phyloP scores from a whole-genome alignment of 2,329 filamentous ascomycete species.

The Aureobasidium leucospermi region DNA sequence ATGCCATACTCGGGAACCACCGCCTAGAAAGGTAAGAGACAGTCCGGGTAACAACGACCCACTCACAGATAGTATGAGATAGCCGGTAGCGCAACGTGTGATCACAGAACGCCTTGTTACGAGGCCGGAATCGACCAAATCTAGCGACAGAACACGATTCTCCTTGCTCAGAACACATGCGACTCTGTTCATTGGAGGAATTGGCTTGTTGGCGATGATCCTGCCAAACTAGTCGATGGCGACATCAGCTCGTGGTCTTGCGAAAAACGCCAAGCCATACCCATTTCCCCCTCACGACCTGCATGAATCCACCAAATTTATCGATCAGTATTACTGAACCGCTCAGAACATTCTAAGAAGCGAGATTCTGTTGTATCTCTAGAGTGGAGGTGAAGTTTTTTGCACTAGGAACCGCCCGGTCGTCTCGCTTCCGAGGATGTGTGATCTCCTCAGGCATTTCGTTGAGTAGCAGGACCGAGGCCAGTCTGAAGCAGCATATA shows the following conservation, averaged over 20 bases:
- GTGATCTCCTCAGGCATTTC: neutral
- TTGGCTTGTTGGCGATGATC: neutral
- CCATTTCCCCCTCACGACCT: neutral
- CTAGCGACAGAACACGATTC: neutral
- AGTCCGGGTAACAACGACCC: neutral
- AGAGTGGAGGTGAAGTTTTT: neutral
- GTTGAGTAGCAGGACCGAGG: neutral
- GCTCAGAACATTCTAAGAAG: neutral
- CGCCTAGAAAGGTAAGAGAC: neutral
- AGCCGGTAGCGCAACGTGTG: constrained; percentile 4
- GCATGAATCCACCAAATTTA: neutral
- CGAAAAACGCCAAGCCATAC: constrained; percentile 9
- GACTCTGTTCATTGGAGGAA: constrained; percentile 7
- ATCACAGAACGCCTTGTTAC: neutral
- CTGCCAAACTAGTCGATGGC: constrained; percentile 5
- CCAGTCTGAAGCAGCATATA: neutral
- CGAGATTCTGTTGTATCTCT: neutral
- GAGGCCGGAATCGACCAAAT: neutral
- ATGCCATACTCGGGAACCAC: neutral
- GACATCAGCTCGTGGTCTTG: neutral
- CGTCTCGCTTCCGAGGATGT: neutral
- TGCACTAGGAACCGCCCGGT: neutral
- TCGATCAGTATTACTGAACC: neutral
- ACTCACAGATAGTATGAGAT: neutral
- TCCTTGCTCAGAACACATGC: neutral